Evolutionary conservation across 176 grass and related monocot genomes (phyloP).

Genomic region (Pontederia crassipes): DNA sequence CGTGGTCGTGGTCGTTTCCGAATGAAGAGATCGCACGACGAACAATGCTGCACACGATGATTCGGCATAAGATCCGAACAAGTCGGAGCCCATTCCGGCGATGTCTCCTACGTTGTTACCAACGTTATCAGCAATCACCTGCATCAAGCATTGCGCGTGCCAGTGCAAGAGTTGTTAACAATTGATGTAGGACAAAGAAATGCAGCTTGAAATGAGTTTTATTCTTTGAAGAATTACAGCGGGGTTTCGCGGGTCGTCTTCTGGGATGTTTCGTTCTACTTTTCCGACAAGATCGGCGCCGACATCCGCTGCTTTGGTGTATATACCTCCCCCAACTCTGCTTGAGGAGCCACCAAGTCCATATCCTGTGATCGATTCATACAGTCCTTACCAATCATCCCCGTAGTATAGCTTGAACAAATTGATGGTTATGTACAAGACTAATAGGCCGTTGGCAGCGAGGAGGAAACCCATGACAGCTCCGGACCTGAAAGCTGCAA

Average conservation of each 20-base stretch:
- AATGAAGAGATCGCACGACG: no score
- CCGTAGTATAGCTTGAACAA: conserved; percentile 54
- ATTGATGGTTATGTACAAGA: conserved; percentile 60
- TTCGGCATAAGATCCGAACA: conserved; percentile 34
- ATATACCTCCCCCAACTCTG: conserved; percentile 58
- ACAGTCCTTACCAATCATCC: conserved; percentile 69
- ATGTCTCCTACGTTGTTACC: conserved; percentile 65
- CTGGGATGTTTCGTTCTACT: conserved; percentile 50
- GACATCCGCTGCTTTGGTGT: conserved; percentile 68
- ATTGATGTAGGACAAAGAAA: neutral
- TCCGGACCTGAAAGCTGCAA: conserved; percentile 56
- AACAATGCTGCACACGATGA: conserved; percentile 19
- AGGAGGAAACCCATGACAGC: conserved; percentile 67
- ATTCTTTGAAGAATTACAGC: conserved; percentile 27
- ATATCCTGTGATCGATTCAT: conserved; percentile 59
- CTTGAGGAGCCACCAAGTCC: conserved; percentile 60
- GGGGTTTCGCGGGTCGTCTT: conserved; percentile 64
- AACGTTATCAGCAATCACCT: conserved; percentile 65
- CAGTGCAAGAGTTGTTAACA: neutral
- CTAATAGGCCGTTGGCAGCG: conserved; percentile 46
- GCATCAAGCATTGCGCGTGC: neutral
- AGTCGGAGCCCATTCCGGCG: conserved; percentile 57
- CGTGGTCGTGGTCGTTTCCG: conserved; percentile 10
- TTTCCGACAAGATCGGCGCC: conserved; percentile 68
- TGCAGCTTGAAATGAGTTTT: neutral